Base-by-base conservation (phyloP, 2,329 filamentous ascomycete genomes). In the Cercospora sojina region DNA sequence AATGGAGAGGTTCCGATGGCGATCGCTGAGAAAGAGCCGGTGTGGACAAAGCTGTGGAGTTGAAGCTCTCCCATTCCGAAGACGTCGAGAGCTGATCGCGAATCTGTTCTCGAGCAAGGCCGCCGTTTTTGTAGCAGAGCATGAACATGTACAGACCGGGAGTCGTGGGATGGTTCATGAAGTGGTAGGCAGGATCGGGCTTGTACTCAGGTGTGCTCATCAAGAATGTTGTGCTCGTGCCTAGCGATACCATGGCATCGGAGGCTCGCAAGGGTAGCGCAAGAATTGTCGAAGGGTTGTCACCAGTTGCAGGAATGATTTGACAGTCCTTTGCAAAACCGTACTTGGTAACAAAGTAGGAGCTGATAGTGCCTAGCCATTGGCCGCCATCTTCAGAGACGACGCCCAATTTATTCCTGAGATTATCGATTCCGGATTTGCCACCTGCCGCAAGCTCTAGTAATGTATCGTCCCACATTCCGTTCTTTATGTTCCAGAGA, bases 91-190 rank as follows among this genome's bases (percentile, higher is more conserved):
- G 87, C 0, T 87, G 84, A 76, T 99, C 92, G 63, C 95, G 90
- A 69, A 98, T 87, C 74, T 91, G 89, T 78, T 99, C 95, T 53
- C 95, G 90, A 1, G 95, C 94, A 1, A 98, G 87, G 2, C 93
- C 93, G 72, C 95, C 95, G 80, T 99, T 99, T 81, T 98, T 98
- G 84, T 98, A 99, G 85, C 95, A 99, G 38, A 99, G 88, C 95
- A 99, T 99, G 81, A 99, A 98, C 95, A 99, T 98, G 85, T 96
- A 97, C 67, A 97, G 86, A 1, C 91, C 92, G 0, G 89, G 83
- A 0, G 92, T 96, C 53, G 93, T 95, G 1, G 95, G 95, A 79
- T 98, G 93, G 82, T 97, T 97, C 87, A 98, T 96, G 84, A 98
- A 97, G 82, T 99, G 95, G 76, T 97, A 97, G 6, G 91, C 87